Conservation (phyloP, 805 yeast species). For the Kluyveromyces nonfermentans region DNA sequence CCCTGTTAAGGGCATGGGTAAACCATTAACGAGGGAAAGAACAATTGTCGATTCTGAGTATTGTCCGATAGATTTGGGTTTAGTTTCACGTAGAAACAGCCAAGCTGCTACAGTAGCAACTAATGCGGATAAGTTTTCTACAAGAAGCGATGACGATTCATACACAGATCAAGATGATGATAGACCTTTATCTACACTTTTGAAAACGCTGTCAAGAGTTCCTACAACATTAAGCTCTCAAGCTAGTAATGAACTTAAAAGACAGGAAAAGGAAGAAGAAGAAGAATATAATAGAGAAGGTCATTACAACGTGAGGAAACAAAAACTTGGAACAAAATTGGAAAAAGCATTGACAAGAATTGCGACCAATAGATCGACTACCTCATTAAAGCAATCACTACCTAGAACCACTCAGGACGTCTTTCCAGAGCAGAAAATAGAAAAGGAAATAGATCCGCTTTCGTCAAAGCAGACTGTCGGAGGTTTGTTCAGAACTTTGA, state of each 20-base stretch:
- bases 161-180: constrained; percentile 6
- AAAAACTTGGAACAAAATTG: constrained; percentile 29
- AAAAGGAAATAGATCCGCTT: not conserved
- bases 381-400: constrained; percentile 3
- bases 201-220: not conserved
- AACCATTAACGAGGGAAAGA: constrained; percentile 45
- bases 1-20: constrained; percentile 74
- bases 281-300: constrained; percentile 19
- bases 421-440: constrained; percentile 8
- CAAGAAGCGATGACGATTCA: constrained; percentile 10
- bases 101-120: not conserved
- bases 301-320: constrained; percentile 27
- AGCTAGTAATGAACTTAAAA: not conserved
- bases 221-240: not conserved
- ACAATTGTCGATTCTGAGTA: constrained; percentile 41
- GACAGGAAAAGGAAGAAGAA: constrained; percentile 20
- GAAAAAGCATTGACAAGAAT: constrained; percentile 25
- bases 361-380: constrained; percentile 6
- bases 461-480: not conserved
- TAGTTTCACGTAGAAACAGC: not conserved
- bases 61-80: constrained; percentile 7
- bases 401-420: constrained; percentile 23
- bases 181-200: not conserved
- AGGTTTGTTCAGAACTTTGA: constrained; percentile 13
- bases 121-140: constrained; percentile 8